Conservation (phyloP, 2,329 filamentous ascomycete species). For the Capronia coronata region DNA sequence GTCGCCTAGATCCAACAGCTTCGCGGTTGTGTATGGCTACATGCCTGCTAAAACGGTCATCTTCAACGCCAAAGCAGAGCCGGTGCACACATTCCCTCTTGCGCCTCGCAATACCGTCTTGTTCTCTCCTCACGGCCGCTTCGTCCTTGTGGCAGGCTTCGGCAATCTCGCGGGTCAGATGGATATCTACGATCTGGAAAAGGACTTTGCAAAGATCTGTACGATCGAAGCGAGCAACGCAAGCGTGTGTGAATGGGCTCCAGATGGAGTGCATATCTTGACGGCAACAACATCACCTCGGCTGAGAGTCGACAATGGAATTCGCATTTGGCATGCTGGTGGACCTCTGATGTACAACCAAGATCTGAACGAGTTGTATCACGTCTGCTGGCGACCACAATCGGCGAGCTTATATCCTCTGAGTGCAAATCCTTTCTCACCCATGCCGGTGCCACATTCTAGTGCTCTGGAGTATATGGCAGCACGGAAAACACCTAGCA, state of each 20-base stretch:
- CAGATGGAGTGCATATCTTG: constrained; percentile 89
- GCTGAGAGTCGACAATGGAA: constrained; percentile 90
- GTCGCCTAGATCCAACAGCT: constrained; percentile 96
- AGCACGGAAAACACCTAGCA: constrained; percentile 87
- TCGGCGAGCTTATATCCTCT: constrained; percentile 53
- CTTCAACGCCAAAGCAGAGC: constrained; percentile 81
- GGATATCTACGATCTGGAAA: constrained; percentile 93
- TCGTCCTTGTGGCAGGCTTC: constrained; percentile 90
- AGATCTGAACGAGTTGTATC: constrained; percentile 90
- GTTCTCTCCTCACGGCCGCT: constrained; percentile 89
- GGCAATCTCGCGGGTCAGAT: constrained; percentile 96
- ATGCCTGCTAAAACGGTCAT: constrained; percentile 99
- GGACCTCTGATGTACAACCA: constrained; percentile 90
- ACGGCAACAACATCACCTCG: constrained; percentile 96
- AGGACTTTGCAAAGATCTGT: constrained; percentile 84
- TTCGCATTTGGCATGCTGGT: constrained; percentile 89
- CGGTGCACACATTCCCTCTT: constrained; percentile 78
- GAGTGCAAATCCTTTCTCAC: constrained; percentile 61
- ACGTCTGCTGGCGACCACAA: constrained; percentile 80
- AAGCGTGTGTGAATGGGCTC: constrained; percentile 94
- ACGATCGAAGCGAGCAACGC: constrained; percentile 95
- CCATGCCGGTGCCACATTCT: constrained; percentile 69
- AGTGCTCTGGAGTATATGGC: constrained; percentile 77
- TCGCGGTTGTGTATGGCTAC: constrained; percentile 94
- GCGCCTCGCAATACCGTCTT: constrained; percentile 88